phyloP scores from a whole-genome alignment of 2,329 filamentous ascomycete species.

The Epichloe glyceriae region DNA sequence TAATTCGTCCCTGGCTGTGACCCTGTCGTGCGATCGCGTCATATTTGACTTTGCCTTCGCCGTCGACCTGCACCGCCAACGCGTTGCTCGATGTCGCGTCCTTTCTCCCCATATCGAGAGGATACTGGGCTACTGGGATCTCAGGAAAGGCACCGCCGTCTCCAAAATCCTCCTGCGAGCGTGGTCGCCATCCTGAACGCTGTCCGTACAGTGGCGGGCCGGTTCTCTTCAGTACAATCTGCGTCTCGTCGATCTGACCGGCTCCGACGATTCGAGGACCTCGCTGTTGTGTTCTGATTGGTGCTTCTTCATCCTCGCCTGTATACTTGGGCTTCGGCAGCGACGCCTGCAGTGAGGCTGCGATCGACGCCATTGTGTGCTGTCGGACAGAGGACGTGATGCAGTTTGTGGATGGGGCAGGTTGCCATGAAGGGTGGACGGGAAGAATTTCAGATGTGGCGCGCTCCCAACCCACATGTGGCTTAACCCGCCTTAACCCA shows the following conservation, averaged over 20 bases:
- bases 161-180: slow-evolving; percentile 79
- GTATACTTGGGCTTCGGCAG: slow-evolving; percentile 86
- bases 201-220: slow-evolving; percentile 83
- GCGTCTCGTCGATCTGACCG: slow-evolving; percentile 69
- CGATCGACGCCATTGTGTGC: slow-evolving; percentile 48
- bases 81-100: slow-evolving; percentile 64
- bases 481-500: slow-evolving; percentile 14
- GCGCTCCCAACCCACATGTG: slow-evolving; percentile 10
- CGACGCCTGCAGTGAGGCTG: slow-evolving; percentile 60
- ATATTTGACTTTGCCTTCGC: slow-evolving; percentile 88
- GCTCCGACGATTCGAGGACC: slow-evolving; percentile 74
- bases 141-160: slow-evolving; percentile 96
- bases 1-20: slow-evolving; percentile 68
- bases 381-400: slow-evolving; percentile 10
- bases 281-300: slow-evolving; percentile 56
- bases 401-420: slow-evolving; percentile 9
- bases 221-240: slow-evolving; percentile 69
- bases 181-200: slow-evolving; percentile 80
- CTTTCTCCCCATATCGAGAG: slow-evolving; percentile 87
- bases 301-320: slow-evolving; percentile 74
- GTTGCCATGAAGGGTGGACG: slow-evolving; percentile 3
- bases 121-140: slow-evolving; percentile 87
- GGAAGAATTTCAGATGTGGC: slow-evolving; percentile 22
- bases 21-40: slow-evolving; percentile 87
- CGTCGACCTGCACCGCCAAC: slow-evolving; percentile 82